These are phyloP conservation scores for Phytophthora melonis DNA, from an alignment of 352 stramenopile genomes.

Conservation along the genomic window DNA sequence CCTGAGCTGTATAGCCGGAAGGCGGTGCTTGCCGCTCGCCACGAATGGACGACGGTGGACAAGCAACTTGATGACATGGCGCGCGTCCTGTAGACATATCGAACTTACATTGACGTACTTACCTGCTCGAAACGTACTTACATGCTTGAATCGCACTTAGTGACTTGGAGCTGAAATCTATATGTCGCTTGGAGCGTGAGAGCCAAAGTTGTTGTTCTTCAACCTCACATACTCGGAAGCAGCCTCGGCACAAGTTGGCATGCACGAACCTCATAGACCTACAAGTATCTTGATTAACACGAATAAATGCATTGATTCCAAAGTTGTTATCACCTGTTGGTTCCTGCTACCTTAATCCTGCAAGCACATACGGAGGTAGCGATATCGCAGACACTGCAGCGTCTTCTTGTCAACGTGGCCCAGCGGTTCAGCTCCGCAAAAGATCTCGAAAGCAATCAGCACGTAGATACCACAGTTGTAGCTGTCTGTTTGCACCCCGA, in stretches of 20 bases:
- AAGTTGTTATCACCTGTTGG: neutral
- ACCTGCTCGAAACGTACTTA: no score
- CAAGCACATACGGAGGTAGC: neutral
- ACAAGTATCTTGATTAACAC: neutral
- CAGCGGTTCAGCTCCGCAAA: no score
- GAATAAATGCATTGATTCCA: neutral
- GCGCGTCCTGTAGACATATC: neutral
- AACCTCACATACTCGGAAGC: neutral
- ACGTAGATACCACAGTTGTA: no score
- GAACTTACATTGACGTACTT: neutral
- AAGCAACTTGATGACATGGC: neutral
- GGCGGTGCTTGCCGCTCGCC: neutral
- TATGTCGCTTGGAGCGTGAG: neutral
- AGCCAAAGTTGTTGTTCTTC: neutral
- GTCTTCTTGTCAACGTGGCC: no score
- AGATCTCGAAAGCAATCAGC: no score
- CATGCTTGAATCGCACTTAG: no score
- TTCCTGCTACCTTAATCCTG: neutral
- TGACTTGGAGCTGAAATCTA: no score
- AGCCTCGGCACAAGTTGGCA: neutral
- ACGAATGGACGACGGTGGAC: neutral
- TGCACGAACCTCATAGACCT: neutral
- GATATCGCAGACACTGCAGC: no score
- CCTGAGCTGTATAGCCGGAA: neutral
- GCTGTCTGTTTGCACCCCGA: neutral